Conservation (phyloP, 805 yeast species). For the Saturnispora halmiae region DNA sequence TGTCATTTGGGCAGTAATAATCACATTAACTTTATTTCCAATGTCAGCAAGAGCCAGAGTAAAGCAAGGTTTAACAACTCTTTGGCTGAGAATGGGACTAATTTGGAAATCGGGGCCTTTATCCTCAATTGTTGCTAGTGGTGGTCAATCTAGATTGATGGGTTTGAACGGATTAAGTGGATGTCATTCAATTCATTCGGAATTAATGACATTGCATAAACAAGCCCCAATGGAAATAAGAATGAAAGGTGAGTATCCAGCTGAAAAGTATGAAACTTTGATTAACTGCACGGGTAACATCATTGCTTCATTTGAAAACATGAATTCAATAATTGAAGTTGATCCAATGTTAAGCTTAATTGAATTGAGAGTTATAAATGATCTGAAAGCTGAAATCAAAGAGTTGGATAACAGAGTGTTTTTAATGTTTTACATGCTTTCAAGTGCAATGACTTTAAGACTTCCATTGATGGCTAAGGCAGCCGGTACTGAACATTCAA, state of each 20-base stretch:
- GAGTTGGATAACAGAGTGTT: slow-evolving; percentile 69
- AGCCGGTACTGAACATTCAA: slow-evolving; percentile 68
- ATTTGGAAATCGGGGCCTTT: slow-evolving; percentile 74
- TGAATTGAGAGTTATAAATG: slow-evolving; percentile 48
- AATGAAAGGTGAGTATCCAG: slow-evolving; percentile 65
- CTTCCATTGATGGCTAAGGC: slow-evolving; percentile 72
- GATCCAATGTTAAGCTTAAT: slow-evolving; percentile 44
- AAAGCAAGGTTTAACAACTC: slow-evolving; percentile 52
- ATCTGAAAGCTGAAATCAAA: slow-evolving; percentile 46
- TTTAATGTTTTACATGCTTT: slow-evolving; percentile 66
- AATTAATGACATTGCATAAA: slow-evolving; percentile 48
- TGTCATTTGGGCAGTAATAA: slow-evolving; percentile 63
- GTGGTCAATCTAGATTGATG: slow-evolving; percentile 20
- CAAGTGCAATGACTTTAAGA: slow-evolving; percentile 67
- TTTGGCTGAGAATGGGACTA: slow-evolving; percentile 76
- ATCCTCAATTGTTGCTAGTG: slow-evolving; percentile 22
- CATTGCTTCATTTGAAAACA: slow-evolving; percentile 66
- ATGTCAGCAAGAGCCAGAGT: slow-evolving; percentile 66
- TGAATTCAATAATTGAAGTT: slow-evolving; percentile 57
- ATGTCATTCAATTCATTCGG: slow-evolving; percentile 47
- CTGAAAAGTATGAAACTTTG: slow-evolving; percentile 39
- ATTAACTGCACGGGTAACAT: slow-evolving; percentile 52
- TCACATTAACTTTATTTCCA: slow-evolving; percentile 61
- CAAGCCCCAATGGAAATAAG: slow-evolving; percentile 73
- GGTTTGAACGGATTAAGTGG: slow-evolving; percentile 37